phyloP scores from a whole-genome alignment of 106 monocot genomes.

The Cymbidium sinense region DNA sequence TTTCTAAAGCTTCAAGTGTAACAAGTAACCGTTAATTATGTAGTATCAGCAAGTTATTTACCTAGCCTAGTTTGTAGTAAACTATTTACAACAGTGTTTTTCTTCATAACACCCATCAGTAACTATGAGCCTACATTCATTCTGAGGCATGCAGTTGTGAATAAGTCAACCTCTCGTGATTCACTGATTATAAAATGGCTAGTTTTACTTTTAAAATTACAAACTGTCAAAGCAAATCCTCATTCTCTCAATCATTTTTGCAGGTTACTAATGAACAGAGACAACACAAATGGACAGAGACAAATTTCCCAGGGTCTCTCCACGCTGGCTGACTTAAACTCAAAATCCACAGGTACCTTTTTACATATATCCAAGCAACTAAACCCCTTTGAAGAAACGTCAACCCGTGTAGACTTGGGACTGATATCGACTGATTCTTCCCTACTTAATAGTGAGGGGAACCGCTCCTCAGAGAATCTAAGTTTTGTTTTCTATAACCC shows the following conservation, averaged over 20 bases:
- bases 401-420: slow-evolving; percentile 20
- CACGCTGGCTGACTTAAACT: slow-evolving; percentile 6
- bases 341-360: slow-evolving; percentile 11
- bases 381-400: slow-evolving; percentile 27
- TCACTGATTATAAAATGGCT: no score
- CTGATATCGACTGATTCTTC: slow-evolving; percentile 26
- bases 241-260: background rate
- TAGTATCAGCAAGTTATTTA: no score
- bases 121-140: no score
- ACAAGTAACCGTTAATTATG: no score
- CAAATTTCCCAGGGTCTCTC: slow-evolving; percentile 17
- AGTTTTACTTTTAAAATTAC: background rate
- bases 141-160: no score
- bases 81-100: no score
- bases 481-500: slow-evolving; percentile 10
- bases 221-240: background rate
- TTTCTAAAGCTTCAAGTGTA: no score
- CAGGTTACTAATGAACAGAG: slow-evolving; percentile 54
- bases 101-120: no score
- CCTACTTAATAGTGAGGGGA: slow-evolving; percentile 11
- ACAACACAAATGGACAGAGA: slow-evolving; percentile 12
- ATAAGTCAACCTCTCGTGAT: no score
- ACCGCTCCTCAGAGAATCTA: slow-evolving; percentile 21
- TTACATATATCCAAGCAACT: slow-evolving; percentile 24
- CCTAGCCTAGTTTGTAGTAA: no score